phyloP scores from a whole-genome alignment of 2,329 filamentous ascomycete genomes.

The Cordyceps militaris region DNA sequence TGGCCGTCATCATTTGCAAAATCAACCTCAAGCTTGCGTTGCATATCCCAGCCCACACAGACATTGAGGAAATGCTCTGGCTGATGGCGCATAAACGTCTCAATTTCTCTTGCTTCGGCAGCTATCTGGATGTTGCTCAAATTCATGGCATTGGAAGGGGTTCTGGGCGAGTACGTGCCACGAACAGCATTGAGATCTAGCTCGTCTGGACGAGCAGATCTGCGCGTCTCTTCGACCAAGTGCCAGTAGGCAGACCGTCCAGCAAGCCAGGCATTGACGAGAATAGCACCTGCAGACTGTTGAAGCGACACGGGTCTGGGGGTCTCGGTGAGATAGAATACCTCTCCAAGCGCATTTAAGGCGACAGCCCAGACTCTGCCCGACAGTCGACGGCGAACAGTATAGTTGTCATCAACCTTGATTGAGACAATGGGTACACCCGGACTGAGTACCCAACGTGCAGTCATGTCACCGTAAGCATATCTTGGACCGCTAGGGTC shows the following conservation, averaged over 20 bases:
- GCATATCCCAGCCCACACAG: conserved; percentile 90
- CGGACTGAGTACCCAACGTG: conserved; percentile 83
- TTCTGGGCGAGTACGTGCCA: conserved; percentile 74
- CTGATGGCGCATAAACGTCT: conserved; percentile 63
- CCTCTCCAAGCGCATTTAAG: conserved; percentile 88
- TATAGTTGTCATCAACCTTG: conserved; percentile 77
- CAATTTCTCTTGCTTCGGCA: conserved; percentile 75
- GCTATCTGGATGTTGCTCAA: conserved; percentile 62
- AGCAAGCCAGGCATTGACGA: conserved; percentile 69
- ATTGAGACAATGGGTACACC: conserved; percentile 87
- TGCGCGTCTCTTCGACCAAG: conserved; percentile 69
- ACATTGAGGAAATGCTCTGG: conserved; percentile 72
- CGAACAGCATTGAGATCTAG: conserved; percentile 60
- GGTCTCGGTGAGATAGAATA: conserved; percentile 73
- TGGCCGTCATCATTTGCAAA: conserved; percentile 76
- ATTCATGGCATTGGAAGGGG: conserved; percentile 66
- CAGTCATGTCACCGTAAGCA: conserved; percentile 70
- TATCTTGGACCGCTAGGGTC: conserved; percentile 53
- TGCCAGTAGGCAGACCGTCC: conserved; percentile 77
- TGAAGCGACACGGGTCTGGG: conserved; percentile 50
- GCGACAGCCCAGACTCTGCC: conserved; percentile 82
- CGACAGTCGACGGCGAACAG: conserved; percentile 57
- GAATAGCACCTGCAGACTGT: conserved; percentile 45
- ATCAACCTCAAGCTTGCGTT: conserved; percentile 74
- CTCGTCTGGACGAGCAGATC: conserved; percentile 63